phyloP scores from a whole-genome alignment of 2,329 filamentous ascomycete genomes.

The Aspergillus felis region DNA sequence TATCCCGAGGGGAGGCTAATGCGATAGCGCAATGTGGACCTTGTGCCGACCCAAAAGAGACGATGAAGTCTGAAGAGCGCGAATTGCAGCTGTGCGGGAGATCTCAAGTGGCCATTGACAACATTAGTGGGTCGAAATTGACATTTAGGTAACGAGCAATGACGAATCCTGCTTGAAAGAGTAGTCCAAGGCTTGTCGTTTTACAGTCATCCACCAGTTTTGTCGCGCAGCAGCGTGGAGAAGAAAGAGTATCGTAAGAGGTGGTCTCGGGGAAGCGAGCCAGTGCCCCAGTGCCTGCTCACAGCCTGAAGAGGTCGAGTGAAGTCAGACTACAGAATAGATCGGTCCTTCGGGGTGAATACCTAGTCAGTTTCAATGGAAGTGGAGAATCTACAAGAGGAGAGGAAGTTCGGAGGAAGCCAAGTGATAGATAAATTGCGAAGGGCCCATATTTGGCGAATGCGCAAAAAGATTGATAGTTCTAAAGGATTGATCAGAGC shows the following conservation, averaged over 20 bases:
- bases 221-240: neutral
- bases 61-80: neutral
- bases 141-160: neutral
- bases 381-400: neutral
- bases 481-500: too few species aligned
- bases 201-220: neutral
- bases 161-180: neutral
- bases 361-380: neutral
- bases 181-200: neutral
- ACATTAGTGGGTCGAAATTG: neutral
- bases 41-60: neutral
- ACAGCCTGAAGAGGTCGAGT: too few species aligned
- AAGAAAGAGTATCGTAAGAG: neutral
- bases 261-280: too few species aligned
- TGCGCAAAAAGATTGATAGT: too few species aligned
- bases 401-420: neutral
- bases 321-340: too few species aligned
- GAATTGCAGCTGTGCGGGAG: neutral
- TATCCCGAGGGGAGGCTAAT: neutral
- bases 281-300: too few species aligned
- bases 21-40: neutral
- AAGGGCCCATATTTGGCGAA: neutral
- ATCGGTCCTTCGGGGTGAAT: neutral
- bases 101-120: neutral
- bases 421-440: neutral